Percentiles rank a stretch among this genome's conserved stretches.
These are phyloP conservation scores for Aspergillus sp. DNA, from an alignment of 2,329 filamentous ascomycete genomes.

Conservation along the genomic window DNA sequence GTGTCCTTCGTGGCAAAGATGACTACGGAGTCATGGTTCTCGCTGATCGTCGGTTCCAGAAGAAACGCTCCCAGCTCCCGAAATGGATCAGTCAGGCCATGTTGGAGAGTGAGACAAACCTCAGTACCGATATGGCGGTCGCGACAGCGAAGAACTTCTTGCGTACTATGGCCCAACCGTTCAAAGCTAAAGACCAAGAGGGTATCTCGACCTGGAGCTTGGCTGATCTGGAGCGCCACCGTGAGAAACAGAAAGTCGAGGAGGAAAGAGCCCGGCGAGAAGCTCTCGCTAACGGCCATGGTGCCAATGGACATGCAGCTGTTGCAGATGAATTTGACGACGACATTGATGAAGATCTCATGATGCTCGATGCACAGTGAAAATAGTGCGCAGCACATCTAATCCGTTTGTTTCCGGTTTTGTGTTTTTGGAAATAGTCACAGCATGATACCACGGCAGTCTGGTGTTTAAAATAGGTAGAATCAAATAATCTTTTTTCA, in stretches of 20 bases:
- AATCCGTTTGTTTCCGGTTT: conserved; percentile 4
- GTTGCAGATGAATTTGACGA: conserved; percentile 41
- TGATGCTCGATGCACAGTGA: conserved; percentile 41
- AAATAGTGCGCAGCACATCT: conserved; percentile 6
- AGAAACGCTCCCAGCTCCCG: conserved; percentile 84
- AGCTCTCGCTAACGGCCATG: conserved; percentile 28
- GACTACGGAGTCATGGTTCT: conserved; percentile 99
- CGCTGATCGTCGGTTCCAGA: conserved; percentile 88
- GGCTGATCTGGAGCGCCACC: conserved; percentile 71
- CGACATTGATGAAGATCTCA: conserved; percentile 43
- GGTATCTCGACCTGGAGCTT: conserved; percentile 91
- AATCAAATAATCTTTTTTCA: not conserved
- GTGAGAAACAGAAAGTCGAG: conserved; percentile 67
- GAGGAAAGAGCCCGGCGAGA: conserved; percentile 66
- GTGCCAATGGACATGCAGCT: conserved; percentile 20
- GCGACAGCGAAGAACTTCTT: conserved; percentile 86
- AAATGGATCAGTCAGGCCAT: conserved; percentile 96
- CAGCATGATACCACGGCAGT: conserved; percentile 21
- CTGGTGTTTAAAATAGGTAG: conserved; percentile 18
- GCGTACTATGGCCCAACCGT: conserved; percentile 87
- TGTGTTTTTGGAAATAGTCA: conserved; percentile 10
- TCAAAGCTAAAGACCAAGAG: conserved; percentile 78
- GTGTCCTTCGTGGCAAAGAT: conserved; percentile 92
- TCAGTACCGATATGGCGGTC: conserved; percentile 94
- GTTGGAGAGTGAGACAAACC: conserved; percentile 78